phyloP scores from a whole-genome alignment of 108 stramenopile species.

The Thalassiosira profunda region DNA sequence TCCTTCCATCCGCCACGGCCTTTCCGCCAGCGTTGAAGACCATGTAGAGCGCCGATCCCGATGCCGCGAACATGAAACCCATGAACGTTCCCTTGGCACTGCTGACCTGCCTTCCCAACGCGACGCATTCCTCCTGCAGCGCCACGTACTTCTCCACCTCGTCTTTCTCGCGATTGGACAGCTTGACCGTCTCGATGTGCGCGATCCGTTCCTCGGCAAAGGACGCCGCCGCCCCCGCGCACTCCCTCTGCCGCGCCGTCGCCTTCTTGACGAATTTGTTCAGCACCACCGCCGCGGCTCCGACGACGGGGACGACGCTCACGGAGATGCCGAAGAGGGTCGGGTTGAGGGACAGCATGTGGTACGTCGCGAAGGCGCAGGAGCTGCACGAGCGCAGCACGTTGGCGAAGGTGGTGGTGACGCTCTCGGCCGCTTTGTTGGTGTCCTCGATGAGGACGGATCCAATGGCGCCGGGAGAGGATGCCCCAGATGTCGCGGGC shows the following conservation, averaged over 20 bases:
- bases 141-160: constrained; percentile 68
- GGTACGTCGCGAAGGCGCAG: constrained; percentile 72
- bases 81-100: constrained; percentile 79
- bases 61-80: constrained; percentile 86
- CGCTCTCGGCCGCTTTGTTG: constrained; percentile 56
- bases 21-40: constrained; percentile 78
- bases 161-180: constrained; percentile 67
- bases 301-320: constrained; percentile 76
- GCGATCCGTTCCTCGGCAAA: constrained; percentile 82
- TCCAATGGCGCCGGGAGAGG: constrained; percentile 75
- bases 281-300: constrained; percentile 69
- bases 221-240: constrained; percentile 57
- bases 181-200: constrained; percentile 77
- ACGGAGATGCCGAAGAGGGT: constrained; percentile 69
- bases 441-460: constrained; percentile 79
- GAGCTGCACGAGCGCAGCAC: constrained; percentile 74
- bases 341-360: constrained; percentile 87
- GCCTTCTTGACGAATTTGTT: constrained; percentile 75
- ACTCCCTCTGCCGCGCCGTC: constrained; percentile 61
- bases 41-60: constrained; percentile 70
- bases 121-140: constrained; percentile 60
- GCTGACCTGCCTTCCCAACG: constrained; percentile 57
- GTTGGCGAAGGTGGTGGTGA: constrained; percentile 79
- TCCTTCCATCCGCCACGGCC: constrained; percentile 66
- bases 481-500: constrained; percentile 1